Evolutionary conservation across 345 rosid genomes (phyloP).

Genomic region (Populus alba): DNA sequence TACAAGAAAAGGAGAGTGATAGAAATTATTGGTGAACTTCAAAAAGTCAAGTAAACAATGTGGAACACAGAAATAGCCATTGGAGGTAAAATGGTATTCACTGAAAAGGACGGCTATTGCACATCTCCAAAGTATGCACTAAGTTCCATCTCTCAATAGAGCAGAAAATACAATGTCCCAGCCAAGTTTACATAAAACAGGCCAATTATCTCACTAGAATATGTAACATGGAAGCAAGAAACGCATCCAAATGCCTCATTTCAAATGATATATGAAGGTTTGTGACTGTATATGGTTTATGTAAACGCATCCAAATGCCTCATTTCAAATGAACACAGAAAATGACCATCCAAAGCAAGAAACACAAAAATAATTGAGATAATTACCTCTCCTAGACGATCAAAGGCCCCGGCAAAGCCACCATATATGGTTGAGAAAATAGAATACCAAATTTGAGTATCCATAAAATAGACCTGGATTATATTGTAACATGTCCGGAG

Average conservation of each 20-base stretch:
- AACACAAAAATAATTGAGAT: not conserved
- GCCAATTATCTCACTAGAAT: not conserved
- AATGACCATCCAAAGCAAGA: not conserved
- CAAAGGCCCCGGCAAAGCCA: constrained; percentile 90
- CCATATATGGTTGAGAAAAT: constrained; percentile 84
- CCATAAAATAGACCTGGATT: constrained; percentile 86
- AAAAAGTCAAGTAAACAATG: not conserved
- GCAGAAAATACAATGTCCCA: not conserved
- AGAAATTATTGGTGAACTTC: not conserved
- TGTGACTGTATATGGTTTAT: not conserved
- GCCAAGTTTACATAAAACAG: not conserved
- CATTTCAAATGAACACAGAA: not conserved
- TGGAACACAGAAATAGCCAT: not conserved
- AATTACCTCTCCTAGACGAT: constrained; percentile 92
- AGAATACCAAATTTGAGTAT: constrained; percentile 95
- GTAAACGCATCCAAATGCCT: too few relatives aligned
- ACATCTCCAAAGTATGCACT: not conserved
- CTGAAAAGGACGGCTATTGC: not conserved
- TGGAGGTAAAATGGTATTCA: not conserved
- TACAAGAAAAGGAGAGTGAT: not conserved
- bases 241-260: too few relatives aligned
- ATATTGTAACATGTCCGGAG: constrained; percentile 19
- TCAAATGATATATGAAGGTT: not conserved
- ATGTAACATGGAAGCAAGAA: not conserved
- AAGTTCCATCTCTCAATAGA: too few relatives aligned